Conservation (phyloP, 768 basidiomycete species). For the Aureoboletus auriporus region DNA sequence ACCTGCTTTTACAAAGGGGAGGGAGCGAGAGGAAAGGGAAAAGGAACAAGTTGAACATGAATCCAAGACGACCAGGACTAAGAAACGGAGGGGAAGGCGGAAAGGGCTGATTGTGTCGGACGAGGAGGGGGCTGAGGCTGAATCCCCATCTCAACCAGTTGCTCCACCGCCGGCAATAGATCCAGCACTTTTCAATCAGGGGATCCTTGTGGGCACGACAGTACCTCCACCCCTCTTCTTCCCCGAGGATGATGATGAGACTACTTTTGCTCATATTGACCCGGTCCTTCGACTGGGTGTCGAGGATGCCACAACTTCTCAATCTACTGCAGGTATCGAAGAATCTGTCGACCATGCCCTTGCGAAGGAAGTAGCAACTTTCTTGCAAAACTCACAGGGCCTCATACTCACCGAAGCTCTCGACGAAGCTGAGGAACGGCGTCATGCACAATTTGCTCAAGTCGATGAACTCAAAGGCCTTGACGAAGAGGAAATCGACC, state of each 20-base stretch:
- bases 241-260: conserved; percentile 42
- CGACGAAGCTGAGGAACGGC: conserved; percentile 61
- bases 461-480: conserved; percentile 67
- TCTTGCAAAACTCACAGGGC: conserved; percentile 60
- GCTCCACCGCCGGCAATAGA: conserved; percentile 40
- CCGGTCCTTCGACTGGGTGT: conserved; percentile 42
- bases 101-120: conserved; percentile 37
- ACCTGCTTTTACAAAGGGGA: conserved; percentile 79
- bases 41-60: conserved; percentile 37
- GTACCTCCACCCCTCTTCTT: conserved; percentile 37
- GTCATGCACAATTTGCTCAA: conserved; percentile 46
- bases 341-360: conserved; percentile 59
- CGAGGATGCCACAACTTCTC: conserved; percentile 9
- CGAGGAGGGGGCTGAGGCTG: conserved; percentile 22
- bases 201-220: conserved; percentile 60
- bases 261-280: conserved; percentile 48
- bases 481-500: conserved; percentile 89
- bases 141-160: conserved; percentile 11
- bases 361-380: conserved; percentile 65
- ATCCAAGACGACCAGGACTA: conserved; percentile 22
- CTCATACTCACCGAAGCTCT: conserved; percentile 57
- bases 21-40: conserved; percentile 62
- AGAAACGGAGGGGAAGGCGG: conserved; percentile 35
- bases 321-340: conserved; percentile 42
- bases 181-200: conserved; percentile 56